A percentile compares a stretch with the other conserved stretches of the same genome.
These are phyloP conservation scores for Solanum pinnatisectum DNA, from an alignment of 257 asterid genomes.

Conservation along the genomic window DNA sequence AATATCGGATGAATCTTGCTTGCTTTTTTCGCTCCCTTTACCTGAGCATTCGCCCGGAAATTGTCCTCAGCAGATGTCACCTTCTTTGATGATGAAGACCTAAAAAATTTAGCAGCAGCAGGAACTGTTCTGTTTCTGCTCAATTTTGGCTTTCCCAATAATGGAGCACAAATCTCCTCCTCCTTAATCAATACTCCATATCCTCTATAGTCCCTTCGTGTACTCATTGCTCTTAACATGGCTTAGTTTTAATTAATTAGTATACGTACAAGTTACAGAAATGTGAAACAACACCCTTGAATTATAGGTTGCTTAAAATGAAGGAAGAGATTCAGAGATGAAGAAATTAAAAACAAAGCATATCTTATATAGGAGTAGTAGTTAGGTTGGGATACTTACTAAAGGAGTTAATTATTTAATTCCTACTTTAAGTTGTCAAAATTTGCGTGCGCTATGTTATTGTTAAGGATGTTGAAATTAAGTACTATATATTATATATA, in stretches of 20 bases:
- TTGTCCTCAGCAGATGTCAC: not conserved
- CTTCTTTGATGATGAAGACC: not conserved
- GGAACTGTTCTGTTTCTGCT: not conserved
- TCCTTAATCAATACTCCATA: conserved; percentile 32
- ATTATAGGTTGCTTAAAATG: not conserved
- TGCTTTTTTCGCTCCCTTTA: not conserved
- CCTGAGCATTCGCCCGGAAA: not conserved
- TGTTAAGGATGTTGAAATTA: not conserved
- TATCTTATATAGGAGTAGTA: not conserved
- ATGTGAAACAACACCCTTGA: not conserved
- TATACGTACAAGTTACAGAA: not conserved
- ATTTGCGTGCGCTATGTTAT: not conserved
- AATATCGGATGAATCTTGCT: conserved; percentile 21
- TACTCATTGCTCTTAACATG: conserved; percentile 66
- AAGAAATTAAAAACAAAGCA: not conserved
- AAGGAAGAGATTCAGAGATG: not conserved
- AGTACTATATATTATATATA: not conserved
- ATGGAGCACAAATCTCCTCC: not conserved
- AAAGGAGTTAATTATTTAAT: not conserved
- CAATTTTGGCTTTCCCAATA: not conserved
- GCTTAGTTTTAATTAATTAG: not conserved
- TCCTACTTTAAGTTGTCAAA: not conserved
- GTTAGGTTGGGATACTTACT: not conserved
- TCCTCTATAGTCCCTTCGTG: conserved; percentile 25
- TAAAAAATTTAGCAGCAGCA: not conserved